Percentiles rank a stretch among this genome's conserved stretches.
Evolutionary conservation across 2,329 filamentous ascomycete species (phyloP).

Genomic region (Colletotrichum nymphaeae): DNA sequence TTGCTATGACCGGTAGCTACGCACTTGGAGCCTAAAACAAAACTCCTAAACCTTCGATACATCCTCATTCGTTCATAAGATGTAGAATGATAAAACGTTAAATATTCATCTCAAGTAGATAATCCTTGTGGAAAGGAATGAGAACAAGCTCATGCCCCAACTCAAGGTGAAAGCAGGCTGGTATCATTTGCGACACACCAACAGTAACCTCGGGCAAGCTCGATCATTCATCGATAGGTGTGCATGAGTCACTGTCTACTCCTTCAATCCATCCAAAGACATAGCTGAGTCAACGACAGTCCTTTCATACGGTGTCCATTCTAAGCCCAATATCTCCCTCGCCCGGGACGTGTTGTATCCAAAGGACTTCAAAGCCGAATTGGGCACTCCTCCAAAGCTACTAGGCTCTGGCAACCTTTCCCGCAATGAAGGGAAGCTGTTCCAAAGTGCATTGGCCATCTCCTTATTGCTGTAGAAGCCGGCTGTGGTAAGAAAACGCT

Average conservation of each 20-base stretch:
- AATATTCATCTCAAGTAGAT: no score
- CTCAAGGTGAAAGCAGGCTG: no score
- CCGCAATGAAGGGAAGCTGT: conserved; percentile 38
- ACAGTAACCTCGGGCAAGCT: no score
- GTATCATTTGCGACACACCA: no score
- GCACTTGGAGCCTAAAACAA: conserved; percentile 38
- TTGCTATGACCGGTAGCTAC: conserved; percentile 41
- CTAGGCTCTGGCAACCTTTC: conserved; percentile 39
- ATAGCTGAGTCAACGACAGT: conserved; percentile 54
- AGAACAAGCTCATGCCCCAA: no score
- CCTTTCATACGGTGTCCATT: conserved; percentile 59
- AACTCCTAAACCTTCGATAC: no score
- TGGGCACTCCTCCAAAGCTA: conserved; percentile 18
- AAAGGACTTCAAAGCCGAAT: conserved; percentile 5
- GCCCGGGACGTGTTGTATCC: conserved; percentile 51
- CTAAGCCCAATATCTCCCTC: conserved; percentile 59
- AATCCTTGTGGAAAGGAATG: no score
- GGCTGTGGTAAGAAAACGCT: conserved; percentile 43
- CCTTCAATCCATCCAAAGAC: background rate
- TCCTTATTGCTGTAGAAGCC: conserved; percentile 38
- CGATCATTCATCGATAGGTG: no score
- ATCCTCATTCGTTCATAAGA: no score
- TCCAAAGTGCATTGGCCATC: conserved; percentile 39
- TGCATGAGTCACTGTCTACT: background rate
- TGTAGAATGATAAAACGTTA: no score